A percentile compares a stretch with the other conserved stretches of the same genome.
These are phyloP conservation scores for Abelmoschus esculentus DNA, from an alignment of 345 rosid species.

Conservation along the genomic window DNA sequence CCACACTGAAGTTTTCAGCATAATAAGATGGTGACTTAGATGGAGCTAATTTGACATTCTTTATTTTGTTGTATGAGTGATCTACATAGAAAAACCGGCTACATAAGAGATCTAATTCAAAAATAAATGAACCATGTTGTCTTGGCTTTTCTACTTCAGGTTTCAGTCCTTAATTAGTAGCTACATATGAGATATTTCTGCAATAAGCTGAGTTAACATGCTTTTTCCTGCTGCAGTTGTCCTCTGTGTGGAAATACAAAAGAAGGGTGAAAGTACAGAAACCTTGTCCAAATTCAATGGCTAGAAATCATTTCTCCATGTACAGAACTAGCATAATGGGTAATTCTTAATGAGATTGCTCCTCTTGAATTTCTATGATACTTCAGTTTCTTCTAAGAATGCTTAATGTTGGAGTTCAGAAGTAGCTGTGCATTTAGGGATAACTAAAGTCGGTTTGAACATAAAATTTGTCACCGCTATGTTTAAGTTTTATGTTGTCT, in stretches of 20 bases:
- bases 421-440: neutral
- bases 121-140: conserved; percentile 1
- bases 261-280: conserved; percentile 62
- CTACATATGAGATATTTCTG: neutral
- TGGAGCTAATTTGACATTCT: neutral
- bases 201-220: neutral
- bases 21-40: neutral
- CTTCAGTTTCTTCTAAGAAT: neutral
- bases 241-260: conserved; percentile 73
- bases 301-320: conserved; percentile 26
- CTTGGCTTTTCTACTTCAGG: neutral
- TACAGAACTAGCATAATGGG: conserved; percentile 33
- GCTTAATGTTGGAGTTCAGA: conserved; percentile 5
- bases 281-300: conserved; percentile 58
- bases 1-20: neutral
- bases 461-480: neutral
- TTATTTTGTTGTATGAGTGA: neutral
- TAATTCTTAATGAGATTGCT: conserved; percentile 1
- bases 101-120: neutral
- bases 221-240: conserved; percentile 39
- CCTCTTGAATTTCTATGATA: neutral
- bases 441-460: neutral
- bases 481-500: no score
- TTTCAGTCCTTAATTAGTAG: neutral
- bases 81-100: neutral